Base-by-base conservation (phyloP, 2,329 filamentous ascomycete genomes). In the Colletotrichum melonis region DNA sequence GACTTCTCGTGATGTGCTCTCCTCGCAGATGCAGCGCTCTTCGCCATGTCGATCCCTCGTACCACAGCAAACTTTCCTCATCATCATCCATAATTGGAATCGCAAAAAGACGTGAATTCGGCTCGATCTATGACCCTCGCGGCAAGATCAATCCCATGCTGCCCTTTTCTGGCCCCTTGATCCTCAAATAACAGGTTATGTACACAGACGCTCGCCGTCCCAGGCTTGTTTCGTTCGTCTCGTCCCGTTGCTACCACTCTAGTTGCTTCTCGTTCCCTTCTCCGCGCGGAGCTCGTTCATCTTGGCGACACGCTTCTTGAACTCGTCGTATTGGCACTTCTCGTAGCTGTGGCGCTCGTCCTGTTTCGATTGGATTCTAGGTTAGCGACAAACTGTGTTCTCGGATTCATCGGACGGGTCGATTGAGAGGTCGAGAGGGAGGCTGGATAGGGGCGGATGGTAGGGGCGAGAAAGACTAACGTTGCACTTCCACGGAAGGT, bases 251-350 rank as follows among this genome's bases (percentile, higher is more conserved):
- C 35, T 14, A 1, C n/a, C 16, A 22, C 52, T 65, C 52, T 84
- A 98, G 86, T 98, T 98, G 89, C 94, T 97, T 84, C 96, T 91
- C 80, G 90, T 92, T 72, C 86, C 91, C 90, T 97, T 97, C 74
- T 94, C 92, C 77, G 91, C 95, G 82, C 95, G 91, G 81, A 99
- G 86, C 88, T 99, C 95, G 80, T 98, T 92, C 97, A 99, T 99
- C 92, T 98, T 98, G 81, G 93, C 94, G 76, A 99, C 97, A 72
- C 97, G 92, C 90, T 96, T 95, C 92, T 98, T 98, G 89, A 99
- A 99, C 84, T 98, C 97, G 76, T 94, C 94, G 86, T 99, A 99
- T 82, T 99, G 97, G 91, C 97, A 99, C 85, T 98, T 98, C 84
- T 99, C 97, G 89, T 99, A 99, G 81, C 92, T 93, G 86, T 99